Evolutionary conservation across 2,329 filamentous ascomycete species (phyloP), one percentile per base, ranked within the genome.

Genomic region (Paracorniculantispora psalliotae): DNA sequence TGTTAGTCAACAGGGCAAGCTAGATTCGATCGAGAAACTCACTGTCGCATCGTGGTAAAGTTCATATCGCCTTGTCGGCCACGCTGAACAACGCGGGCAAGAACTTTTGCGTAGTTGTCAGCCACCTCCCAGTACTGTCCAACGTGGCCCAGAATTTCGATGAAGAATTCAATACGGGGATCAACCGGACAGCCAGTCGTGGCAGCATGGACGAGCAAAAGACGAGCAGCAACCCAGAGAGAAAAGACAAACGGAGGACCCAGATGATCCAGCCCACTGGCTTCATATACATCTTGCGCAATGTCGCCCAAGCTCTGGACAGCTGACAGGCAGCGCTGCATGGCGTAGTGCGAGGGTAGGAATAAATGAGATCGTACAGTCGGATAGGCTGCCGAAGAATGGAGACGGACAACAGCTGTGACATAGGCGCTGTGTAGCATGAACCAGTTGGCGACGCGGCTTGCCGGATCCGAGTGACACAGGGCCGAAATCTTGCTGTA

Each of bases 391-490:
- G 75, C 75, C 3, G 74, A 71, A 2, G 75, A 76, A 59, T 78
- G 75, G n/a, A 78, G 65, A 1, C 76, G 71, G 3, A 78, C 74
- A 6, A 76, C 75, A 2, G 74, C 70, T 0, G 74, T 76, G 13
- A 78, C 75, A 48, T 77, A 78, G 8, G 75, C 75, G 62, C 75
- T 76, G 26, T 78, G 75, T 9, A 78, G 66, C 73, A 77, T 75
- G 60, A 77, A 77, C 75, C 75, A 77, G 61, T 77, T 77, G n/a
- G 75, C 75, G 1, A 77, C 75, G 1, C 75, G 72, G 54, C 75
- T 77, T 2, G 75, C 75, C 3, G 75, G 75, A 19, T 77, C 75
- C 5, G 75, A 77, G 63, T 78, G 75, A 41, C 75, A 78, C 12
- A 78, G 66, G 1, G 75, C 73, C 8, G 74, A 77, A 25, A 78